Base-by-base conservation (phyloP, 306 rosid genomes). In the Begonia peltatifolia region DNA sequence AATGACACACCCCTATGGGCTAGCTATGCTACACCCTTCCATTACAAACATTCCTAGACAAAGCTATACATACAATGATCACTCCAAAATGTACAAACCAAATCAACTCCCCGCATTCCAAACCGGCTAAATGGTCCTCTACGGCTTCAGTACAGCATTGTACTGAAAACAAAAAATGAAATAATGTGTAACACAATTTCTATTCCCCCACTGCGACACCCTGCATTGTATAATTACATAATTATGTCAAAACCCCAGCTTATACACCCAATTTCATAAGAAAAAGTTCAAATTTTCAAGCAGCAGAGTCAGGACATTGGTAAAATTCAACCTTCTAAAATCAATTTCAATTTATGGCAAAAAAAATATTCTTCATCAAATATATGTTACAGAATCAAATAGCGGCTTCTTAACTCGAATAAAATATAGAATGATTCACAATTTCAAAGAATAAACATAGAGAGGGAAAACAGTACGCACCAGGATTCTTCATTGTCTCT, bases 401-500 rank as follows among this genome's bases (percentile, higher is more conserved):
- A 10, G 11, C 1, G n/a, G 47, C 12, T 44, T 44, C 14, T 44
- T 10, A 44, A 5, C 46, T 5, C 6, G 38, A 30, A 30, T 30
- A 30, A 30, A 30, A 30, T 30, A 30, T 20, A 3, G 23, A 20
- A 20, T 20, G 23, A 20, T 30, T 30, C 38, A 30, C 38, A 30
- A 30, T 30, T 20, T 30, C 38, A 30, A 30, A 30, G 38, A 30
- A 30, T 5, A 30, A 30, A 30, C 38, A 30, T 5, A 0, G 38
- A 20, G 23, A 6, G 38, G 38, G 38, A 30, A 30, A 62, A 66
- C 47, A 62, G 64, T 11, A 86, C 92, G 49, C 62, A 90, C 99
- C 94, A 63, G 64, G 72, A 66, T 81, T 92, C 77, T 76, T 92
- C 55, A 71, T 65, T 53, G 87, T 72, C 87, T 84, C 87, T 5